Evolutionary conservation across 192 early-diverging fungal species (phyloP).

Genomic region (Coemansia interrupta): DNA sequence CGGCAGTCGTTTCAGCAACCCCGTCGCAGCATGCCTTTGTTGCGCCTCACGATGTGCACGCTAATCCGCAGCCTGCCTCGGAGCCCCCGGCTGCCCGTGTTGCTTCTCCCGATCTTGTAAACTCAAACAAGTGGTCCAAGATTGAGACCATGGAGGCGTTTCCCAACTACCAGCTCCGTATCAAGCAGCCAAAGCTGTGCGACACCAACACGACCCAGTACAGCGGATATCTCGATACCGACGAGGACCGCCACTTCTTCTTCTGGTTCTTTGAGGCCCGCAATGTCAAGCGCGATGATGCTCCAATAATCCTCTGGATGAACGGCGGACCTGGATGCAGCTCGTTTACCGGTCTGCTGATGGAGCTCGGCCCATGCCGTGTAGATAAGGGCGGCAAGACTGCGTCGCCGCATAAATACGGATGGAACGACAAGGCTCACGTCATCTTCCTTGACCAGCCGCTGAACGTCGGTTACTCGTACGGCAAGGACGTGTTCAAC

Average conservation of each 20-base stretch:
- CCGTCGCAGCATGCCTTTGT: constrained; percentile 33
- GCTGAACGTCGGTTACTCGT: constrained; percentile 87
- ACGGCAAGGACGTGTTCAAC: constrained; percentile 69
- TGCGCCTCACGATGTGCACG: constrained; percentile 13
- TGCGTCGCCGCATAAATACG: constrained; percentile 66
- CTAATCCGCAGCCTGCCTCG: neutral
- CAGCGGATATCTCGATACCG: constrained; percentile 72
- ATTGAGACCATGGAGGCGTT: constrained; percentile 54
- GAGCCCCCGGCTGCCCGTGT: constrained; percentile 12
- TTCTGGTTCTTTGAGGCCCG: constrained; percentile 98
- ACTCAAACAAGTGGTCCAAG: constrained; percentile 26
- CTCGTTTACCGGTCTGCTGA: constrained; percentile 72
- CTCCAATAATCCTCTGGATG: constrained; percentile 76
- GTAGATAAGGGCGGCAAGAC: constrained; percentile 71
- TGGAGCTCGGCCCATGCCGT: constrained; percentile 86
- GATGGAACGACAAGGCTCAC: constrained; percentile 91
- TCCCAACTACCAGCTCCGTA: constrained; percentile 69
- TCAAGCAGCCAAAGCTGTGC: constrained; percentile 77
- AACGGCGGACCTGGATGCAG: constrained; percentile 85
- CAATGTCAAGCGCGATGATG: constrained; percentile 57
- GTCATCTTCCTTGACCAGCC: constrained; percentile 86
- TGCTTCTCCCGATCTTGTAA: constrained; percentile 23
- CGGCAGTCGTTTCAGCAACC: constrained; percentile 13
- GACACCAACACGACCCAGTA: constrained; percentile 86
- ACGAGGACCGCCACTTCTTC: constrained; percentile 78